Conservation (phyloP, 2,329 filamentous ascomycete species). For the Trichoderma sp. region DNA sequence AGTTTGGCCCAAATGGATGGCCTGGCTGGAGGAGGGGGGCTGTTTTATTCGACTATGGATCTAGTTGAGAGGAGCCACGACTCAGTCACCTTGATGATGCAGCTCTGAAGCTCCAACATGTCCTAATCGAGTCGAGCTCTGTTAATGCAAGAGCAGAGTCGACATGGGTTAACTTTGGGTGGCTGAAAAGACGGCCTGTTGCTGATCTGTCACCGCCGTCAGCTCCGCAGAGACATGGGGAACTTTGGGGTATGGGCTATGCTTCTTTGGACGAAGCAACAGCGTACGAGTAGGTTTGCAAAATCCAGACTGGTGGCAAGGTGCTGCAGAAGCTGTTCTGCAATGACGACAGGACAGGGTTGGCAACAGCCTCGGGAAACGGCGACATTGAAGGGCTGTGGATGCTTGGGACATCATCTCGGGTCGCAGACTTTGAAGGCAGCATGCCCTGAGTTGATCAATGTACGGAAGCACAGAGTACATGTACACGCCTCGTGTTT, state of each 20-base stretch:
- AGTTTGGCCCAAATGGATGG: slow-evolving; percentile 5
- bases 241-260: slow-evolving; percentile 3
- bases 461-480: background rate
- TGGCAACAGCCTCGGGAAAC: background rate
- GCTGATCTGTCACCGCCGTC: slow-evolving; percentile 19
- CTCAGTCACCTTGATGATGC: slow-evolving; percentile 1
- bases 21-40: background rate
- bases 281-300: background rate
- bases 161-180: slow-evolving; percentile 8
- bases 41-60: background rate
- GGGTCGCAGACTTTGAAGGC: background rate
- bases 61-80: background rate
- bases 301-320: background rate
- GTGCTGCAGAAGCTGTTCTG: background rate
- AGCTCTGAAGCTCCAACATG: background rate
- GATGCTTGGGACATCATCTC: background rate
- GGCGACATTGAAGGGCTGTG: background rate
- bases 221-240: slow-evolving; percentile 11
- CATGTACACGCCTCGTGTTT: background rate
- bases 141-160: background rate
- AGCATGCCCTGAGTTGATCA: background rate
- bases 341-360: background rate
- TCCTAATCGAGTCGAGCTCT: background rate
- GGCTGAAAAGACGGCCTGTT: slow-evolving; percentile 16
- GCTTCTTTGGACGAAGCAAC: background rate